Conservation (phyloP, 768 basidiomycete genomes). For the Xerocomellus intermedius region DNA sequence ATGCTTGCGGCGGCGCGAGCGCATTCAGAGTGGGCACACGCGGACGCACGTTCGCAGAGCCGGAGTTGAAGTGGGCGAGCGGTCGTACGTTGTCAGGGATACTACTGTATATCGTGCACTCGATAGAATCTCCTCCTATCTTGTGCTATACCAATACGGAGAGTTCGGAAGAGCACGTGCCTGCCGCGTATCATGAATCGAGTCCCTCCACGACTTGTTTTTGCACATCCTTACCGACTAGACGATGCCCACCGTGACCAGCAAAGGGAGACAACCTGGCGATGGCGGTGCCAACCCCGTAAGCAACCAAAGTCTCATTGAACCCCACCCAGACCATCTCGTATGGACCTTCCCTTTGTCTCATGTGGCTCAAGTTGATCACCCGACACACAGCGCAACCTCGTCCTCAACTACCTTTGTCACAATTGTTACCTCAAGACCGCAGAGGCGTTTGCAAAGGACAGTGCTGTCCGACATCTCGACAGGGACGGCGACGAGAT, state of each 20-base stretch:
- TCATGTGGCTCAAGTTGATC: conserved; percentile 4
- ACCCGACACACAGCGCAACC: conserved; percentile 45
- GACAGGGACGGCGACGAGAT: conserved; percentile 74
- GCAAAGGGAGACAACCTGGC: conserved; percentile 17
- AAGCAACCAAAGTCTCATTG: conserved; percentile 27
- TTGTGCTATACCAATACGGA: background rate
- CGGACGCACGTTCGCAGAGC: conserved; percentile 35
- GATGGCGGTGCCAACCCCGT: conserved; percentile 1
- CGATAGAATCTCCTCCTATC: background rate
- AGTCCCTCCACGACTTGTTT: background rate
- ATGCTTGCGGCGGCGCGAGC: conserved; percentile 30
- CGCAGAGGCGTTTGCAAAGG: conserved; percentile 62
- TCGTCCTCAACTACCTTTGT: conserved; percentile 76
- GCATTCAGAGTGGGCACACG: conserved; percentile 24
- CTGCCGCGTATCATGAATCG: background rate
- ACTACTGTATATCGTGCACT: conserved; percentile 1
- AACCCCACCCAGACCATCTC: conserved; percentile 44
- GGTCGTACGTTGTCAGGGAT: background rate
- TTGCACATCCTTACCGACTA: background rate
- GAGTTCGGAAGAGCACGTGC: conserved; percentile 17
- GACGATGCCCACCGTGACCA: conserved; percentile 20
- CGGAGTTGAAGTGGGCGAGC: conserved; percentile 32
- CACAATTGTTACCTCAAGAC: conserved; percentile 74
- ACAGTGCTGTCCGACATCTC: conserved; percentile 59
- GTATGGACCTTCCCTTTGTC: conserved; percentile 28